A percentile compares a stretch with the other conserved stretches of the same genome.
Evolutionary conservation across 345 rosid genomes (phyloP).

Genomic region (Hibiscus tridactylites): DNA sequence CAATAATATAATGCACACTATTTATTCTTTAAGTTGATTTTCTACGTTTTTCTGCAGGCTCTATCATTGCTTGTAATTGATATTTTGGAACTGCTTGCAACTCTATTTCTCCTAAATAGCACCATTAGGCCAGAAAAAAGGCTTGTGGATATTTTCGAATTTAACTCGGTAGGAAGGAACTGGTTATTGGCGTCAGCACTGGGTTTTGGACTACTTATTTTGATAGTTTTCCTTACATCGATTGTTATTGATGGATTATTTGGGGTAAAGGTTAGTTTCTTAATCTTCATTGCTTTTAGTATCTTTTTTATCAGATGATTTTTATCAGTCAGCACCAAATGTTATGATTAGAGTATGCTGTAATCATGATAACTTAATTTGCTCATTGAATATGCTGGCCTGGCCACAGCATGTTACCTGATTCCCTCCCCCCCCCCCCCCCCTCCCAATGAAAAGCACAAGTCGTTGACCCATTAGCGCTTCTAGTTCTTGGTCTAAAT

Average conservation of each 20-base stretch:
- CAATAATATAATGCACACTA: not conserved
- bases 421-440: too few relatives aligned
- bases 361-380: not conserved
- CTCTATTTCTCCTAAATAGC: slow-evolving; percentile 42
- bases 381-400: not conserved
- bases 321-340: not conserved
- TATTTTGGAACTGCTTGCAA: slow-evolving; percentile 45
- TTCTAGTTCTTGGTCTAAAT: not conserved
- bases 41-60: slow-evolving; percentile 32
- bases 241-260: slow-evolving; percentile 34
- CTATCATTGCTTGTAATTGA: slow-evolving; percentile 49
- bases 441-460: not conserved
- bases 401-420: not conserved
- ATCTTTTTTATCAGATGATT: not conserved
- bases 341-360: not conserved
- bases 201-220: slow-evolving; percentile 51
- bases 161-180: slow-evolving; percentile 29
- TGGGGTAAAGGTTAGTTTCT: slow-evolving; percentile 44
- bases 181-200: slow-evolving; percentile 57
- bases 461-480: not conserved
- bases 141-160: slow-evolving; percentile 34
- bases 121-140: slow-evolving; percentile 37
- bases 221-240: slow-evolving; percentile 46
- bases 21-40: not conserved
- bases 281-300: slow-evolving; percentile 4